Evolutionary conservation across 345 rosid genomes (phyloP).

Genomic region (Salix suchowensis): DNA sequence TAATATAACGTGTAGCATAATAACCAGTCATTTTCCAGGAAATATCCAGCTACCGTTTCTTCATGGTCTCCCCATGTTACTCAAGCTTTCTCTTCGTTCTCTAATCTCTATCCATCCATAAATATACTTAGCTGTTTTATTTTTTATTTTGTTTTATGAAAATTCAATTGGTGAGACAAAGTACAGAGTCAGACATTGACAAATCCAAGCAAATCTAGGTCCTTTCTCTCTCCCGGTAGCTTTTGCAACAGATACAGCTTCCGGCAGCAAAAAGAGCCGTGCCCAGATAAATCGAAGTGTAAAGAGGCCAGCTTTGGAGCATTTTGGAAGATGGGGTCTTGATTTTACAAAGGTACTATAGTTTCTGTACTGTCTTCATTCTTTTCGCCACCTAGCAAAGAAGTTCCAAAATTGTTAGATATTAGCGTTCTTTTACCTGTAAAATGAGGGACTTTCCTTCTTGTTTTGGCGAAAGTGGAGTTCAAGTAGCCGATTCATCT

Average conservation of each 20-base stretch:
- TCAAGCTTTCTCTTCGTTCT: not conserved
- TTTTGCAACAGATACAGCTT: conserved; percentile 3
- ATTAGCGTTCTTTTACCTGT: not conserved
- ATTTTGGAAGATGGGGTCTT: conserved; percentile 32
- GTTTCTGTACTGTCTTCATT: not conserved
- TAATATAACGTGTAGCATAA: conserved; percentile 17
- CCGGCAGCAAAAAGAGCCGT: not conserved
- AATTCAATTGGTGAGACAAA: not conserved
- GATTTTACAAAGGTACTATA: conserved; percentile 30
- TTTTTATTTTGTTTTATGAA: not conserved
- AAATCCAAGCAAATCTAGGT: conserved; percentile 26
- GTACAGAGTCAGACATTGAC: conserved; percentile 11
- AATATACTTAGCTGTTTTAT: not conserved
- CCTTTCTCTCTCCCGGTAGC: not conserved
- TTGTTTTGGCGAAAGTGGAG: conserved; percentile 94
- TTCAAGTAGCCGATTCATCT: conserved; percentile 84
- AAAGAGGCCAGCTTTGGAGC: conserved; percentile 26
- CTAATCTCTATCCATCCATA: not conserved
- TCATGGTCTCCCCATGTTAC: conserved; percentile 25
- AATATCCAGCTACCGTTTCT: conserved; percentile 25
- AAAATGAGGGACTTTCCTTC: conserved; percentile 93
- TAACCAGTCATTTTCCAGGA: conserved; percentile 31
- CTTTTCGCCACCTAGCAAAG: not conserved
- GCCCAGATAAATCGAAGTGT: conserved; percentile 24
- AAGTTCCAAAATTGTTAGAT: not conserved